These are phyloP conservation scores for Colletotrichum liriopes DNA, from an alignment of 2,329 filamentous ascomycete genomes.

Conservation along the genomic window DNA sequence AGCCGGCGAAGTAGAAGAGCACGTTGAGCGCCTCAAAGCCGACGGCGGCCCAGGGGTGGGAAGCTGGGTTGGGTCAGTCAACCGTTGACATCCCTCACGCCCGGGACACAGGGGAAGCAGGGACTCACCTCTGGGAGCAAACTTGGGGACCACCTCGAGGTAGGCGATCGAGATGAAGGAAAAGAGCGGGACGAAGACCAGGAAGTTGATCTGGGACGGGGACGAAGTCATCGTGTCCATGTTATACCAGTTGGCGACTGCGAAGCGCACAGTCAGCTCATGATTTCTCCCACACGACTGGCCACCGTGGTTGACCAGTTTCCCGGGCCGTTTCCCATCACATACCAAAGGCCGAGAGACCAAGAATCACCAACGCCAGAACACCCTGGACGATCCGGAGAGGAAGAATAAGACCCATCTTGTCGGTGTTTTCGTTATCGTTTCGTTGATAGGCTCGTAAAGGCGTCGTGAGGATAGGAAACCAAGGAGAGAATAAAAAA, in stretches of 20 bases:
- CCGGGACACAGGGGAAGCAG: too few relatives aligned
- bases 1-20: slow-evolving; percentile 72
- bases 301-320: neutral
- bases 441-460: slow-evolving; percentile 22
- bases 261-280: slow-evolving; percentile 40
- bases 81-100: too few relatives aligned
- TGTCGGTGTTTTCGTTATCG: slow-evolving; percentile 45
- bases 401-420: slow-evolving; percentile 60
- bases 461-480: slow-evolving; percentile 11
- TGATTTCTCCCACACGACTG: neutral
- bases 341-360: slow-evolving; percentile 67
- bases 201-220: slow-evolving; percentile 72
- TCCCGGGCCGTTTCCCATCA: slow-evolving; percentile 13
- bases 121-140: slow-evolving; percentile 58
- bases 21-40: slow-evolving; percentile 67
- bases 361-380: slow-evolving; percentile 63
- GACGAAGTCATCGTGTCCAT: slow-evolving; percentile 67
- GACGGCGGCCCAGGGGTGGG: slow-evolving; percentile 65
- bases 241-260: slow-evolving; percentile 75
- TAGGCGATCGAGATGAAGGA: slow-evolving; percentile 70
- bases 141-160: slow-evolving; percentile 66
- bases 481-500: slow-evolving; percentile 23
- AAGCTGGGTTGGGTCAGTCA: slow-evolving; percentile 49
- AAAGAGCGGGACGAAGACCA: slow-evolving; percentile 69
- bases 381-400: slow-evolving; percentile 63